These are phyloP conservation scores for Polygonum aviculare DNA, from an alignment of 148 eudicot species.

Conservation along the genomic window DNA sequence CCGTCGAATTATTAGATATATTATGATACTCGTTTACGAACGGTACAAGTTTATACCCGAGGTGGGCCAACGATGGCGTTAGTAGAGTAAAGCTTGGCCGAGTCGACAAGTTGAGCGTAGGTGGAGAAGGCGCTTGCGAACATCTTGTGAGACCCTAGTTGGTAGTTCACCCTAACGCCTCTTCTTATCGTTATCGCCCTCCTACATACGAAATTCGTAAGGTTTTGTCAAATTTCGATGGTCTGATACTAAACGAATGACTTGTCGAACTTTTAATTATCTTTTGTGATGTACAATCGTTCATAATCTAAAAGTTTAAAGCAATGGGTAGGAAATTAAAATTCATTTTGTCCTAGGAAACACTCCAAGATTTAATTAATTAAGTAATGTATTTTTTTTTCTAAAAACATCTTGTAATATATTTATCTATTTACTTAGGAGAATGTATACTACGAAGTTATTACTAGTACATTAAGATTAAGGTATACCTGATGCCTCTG, in stretches of 20 bases:
- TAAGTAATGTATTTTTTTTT: too few species aligned
- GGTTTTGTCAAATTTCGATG: too few species aligned
- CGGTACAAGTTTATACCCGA: slow-evolving; percentile 21
- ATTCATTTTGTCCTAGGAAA: too few species aligned
- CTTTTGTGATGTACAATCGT: too few species aligned
- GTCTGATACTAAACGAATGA: too few species aligned
- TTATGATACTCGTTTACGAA: neutral
- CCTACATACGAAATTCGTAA: slow-evolving; percentile 20
- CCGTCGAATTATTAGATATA: too few species aligned
- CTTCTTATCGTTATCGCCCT: slow-evolving; percentile 67
- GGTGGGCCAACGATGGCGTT: slow-evolving; percentile 51
- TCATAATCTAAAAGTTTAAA: too few species aligned
- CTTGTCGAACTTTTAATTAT: too few species aligned
- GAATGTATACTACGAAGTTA: neutral
- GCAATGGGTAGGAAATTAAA: too few species aligned
- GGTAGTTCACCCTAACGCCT: slow-evolving; percentile 83
- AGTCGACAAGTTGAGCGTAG: slow-evolving; percentile 64
- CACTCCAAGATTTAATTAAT: too few species aligned
- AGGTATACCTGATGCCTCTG: slow-evolving; percentile 41
- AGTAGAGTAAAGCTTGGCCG: slow-evolving; percentile 79
- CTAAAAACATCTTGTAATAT: too few species aligned
- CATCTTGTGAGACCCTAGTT: slow-evolving; percentile 72
- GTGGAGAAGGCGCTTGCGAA: slow-evolving; percentile 61
- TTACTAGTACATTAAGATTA: neutral
- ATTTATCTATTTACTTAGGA: neutral